Percentiles rank a stretch among this genome's conserved stretches.
phyloP scores from a whole-genome alignment of 805 yeast species.

The Millerozyma acaciae region DNA sequence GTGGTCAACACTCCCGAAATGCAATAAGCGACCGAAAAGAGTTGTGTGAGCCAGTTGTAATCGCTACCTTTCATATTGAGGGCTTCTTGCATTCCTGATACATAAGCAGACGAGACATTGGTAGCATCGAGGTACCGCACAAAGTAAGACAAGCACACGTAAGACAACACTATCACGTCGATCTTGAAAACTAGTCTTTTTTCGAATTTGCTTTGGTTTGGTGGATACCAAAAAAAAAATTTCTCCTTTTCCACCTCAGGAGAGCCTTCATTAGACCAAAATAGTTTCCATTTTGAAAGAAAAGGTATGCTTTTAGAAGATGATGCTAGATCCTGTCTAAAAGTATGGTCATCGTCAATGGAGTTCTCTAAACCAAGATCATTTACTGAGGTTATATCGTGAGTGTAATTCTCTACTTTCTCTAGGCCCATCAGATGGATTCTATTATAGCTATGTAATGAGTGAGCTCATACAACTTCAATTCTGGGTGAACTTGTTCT shows the following conservation, averaged over 20 bases:
- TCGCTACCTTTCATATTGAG: conserved; percentile 23
- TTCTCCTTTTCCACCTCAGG: background rate
- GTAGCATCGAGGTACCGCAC: conserved; percentile 3
- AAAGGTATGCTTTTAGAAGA: too few species aligned
- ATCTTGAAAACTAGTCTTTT: conserved; percentile 2
- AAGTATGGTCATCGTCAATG: too few species aligned
- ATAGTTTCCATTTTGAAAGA: conserved; percentile 4
- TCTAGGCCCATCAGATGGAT: too few species aligned
- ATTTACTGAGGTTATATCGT: too few species aligned
- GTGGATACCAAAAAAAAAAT: conserved; percentile 4
- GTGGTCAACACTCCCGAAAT: conserved; percentile 7
- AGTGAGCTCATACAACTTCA: too few species aligned
- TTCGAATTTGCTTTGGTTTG: background rate
- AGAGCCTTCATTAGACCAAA: conserved; percentile 2
- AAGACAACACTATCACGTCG: conserved; percentile 4
- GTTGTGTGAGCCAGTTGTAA: conserved; percentile 20
- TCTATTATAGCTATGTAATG: too few species aligned
- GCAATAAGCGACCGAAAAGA: conserved; percentile 16
- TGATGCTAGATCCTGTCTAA: too few species aligned
- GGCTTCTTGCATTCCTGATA: conserved; percentile 32
- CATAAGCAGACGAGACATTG: conserved; percentile 19
- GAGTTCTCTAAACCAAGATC: too few species aligned
- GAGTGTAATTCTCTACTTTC: too few species aligned
- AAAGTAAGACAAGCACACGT: conserved; percentile 4
- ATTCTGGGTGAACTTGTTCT: too few species aligned